These are phyloP conservation scores for Wallacemonas sp. DNA, from an alignment of 208 protist genomes.

Conservation along the genomic window DNA sequence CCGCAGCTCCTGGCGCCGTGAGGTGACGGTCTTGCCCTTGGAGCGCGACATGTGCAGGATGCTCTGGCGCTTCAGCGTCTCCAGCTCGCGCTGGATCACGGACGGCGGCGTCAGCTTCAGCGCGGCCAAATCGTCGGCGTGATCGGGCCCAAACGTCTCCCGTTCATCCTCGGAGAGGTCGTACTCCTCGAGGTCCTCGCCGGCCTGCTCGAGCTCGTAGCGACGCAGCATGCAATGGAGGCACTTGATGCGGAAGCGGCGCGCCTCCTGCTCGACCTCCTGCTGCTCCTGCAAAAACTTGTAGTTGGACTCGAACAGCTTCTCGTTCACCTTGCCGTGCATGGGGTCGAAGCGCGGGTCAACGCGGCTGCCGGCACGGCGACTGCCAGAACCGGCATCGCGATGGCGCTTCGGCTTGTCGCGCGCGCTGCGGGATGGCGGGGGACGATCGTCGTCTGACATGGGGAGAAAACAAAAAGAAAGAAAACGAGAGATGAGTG, in stretches of 20 bases:
- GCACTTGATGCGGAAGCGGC: slow-evolving; percentile 67
- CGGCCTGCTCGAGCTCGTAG: slow-evolving; percentile 66
- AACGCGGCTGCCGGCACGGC: slow-evolving; percentile 18
- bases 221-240: slow-evolving; percentile 71
- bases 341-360: slow-evolving; percentile 87
- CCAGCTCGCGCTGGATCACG: slow-evolving; percentile 55
- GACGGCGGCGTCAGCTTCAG: slow-evolving; percentile 62
- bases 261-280: slow-evolving; percentile 66
- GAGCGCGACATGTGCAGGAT: slow-evolving; percentile 57
- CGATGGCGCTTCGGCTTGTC: slow-evolving; percentile 31
- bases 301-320: slow-evolving; percentile 76
- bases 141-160: slow-evolving; percentile 75
- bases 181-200: slow-evolving; percentile 76
- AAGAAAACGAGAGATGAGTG: neutral
- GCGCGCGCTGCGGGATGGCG: slow-evolving; percentile 69
- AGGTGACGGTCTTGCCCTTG: slow-evolving; percentile 40
- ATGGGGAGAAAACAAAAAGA: slow-evolving; percentile 8
- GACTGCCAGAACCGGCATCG: slow-evolving; percentile 1
- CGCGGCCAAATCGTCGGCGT: slow-evolving; percentile 51
- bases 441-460: slow-evolving; percentile 65
- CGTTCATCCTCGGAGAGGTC: slow-evolving; percentile 80
- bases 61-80: slow-evolving; percentile 69
- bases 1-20: slow-evolving; percentile 41
- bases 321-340: slow-evolving; percentile 48
- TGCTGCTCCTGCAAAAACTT: slow-evolving; percentile 77